These are phyloP conservation scores for Calocera cornea DNA, from an alignment of 768 basidiomycete genomes.

Conservation along the genomic window DNA sequence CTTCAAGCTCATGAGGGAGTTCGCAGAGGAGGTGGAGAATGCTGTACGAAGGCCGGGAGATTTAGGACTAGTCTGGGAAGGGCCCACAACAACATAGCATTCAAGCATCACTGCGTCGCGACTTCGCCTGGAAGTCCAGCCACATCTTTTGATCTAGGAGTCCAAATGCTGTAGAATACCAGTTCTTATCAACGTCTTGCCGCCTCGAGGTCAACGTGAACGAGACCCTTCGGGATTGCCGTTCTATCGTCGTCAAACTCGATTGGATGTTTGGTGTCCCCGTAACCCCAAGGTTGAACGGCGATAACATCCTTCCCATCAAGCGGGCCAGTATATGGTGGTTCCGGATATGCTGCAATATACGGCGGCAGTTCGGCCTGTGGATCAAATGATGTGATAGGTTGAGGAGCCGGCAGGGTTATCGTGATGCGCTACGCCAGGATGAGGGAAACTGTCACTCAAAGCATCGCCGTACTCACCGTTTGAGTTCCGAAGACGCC, in stretches of 20 bases:
- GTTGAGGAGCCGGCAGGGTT: not conserved
- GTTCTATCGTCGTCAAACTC: not conserved
- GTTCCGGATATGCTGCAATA: not conserved
- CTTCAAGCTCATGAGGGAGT: not conserved
- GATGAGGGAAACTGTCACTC: not conserved
- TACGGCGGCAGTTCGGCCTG: not conserved
- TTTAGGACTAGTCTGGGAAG: not conserved
- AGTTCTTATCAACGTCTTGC: not conserved
- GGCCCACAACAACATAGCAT: no score
- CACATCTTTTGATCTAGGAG: no score
- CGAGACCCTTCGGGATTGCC: not conserved
- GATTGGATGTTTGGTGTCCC: not conserved
- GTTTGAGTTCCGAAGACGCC: not conserved
- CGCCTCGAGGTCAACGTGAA: not conserved
- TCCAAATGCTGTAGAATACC: no score
- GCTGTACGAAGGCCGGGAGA: not conserved
- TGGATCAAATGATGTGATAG: not conserved
- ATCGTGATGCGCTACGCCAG: not conserved
- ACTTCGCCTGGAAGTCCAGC: no score
- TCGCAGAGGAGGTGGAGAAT: not conserved
- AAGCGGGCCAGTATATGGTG: not conserved
- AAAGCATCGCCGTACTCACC: not conserved
- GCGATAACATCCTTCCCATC: not conserved
- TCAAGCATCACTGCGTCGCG: no score
- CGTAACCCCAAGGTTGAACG: not conserved